Percentiles rank a stretch among this genome's conserved stretches.
phyloP scores from a whole-genome alignment of 2,329 filamentous ascomycete species.

The Exophiala spinifera region DNA sequence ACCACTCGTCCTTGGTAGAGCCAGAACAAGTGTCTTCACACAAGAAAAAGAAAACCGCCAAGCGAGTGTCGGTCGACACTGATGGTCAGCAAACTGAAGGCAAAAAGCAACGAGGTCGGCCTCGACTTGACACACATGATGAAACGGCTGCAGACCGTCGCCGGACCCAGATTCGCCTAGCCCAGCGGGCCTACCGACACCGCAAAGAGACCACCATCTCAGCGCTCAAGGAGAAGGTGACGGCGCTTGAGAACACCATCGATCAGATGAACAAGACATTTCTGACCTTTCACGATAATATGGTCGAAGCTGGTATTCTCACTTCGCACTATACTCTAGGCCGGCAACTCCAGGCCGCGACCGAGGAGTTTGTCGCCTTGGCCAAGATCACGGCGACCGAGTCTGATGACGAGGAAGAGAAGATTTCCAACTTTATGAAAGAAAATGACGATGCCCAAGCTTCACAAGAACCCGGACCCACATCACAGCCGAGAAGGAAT shows the following conservation, averaged over 20 bases:
- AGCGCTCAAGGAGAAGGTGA: conserved; percentile 67
- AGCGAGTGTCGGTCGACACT: conserved; percentile 9
- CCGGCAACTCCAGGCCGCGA: conserved; percentile 20
- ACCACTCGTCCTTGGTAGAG: conserved; percentile 16
- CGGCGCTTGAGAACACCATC: conserved; percentile 65
- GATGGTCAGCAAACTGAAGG: conserved; percentile 13
- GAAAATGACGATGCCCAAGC: conserved; percentile 1
- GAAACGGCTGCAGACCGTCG: conserved; percentile 77
- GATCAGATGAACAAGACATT: conserved; percentile 73
- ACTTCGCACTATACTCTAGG: conserved; percentile 17
- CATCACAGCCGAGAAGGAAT: too few relatives aligned
- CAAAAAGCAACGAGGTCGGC: conserved; percentile 60
- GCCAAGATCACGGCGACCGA: conserved; percentile 16
- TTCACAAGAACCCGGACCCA: neutral
- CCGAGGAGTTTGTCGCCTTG: conserved; percentile 21
- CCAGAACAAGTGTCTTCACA: conserved; percentile 4
- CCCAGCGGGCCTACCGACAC: conserved; percentile 77
- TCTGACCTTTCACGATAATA: conserved; percentile 62
- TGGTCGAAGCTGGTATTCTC: conserved; percentile 37
- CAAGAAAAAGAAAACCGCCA: conserved; percentile 17
- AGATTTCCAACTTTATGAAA: conserved; percentile 11
- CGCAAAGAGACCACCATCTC: conserved; percentile 80
- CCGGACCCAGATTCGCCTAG: conserved; percentile 80
- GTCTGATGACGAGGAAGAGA: conserved; percentile 26
- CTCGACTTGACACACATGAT: conserved; percentile 71